A percentile compares a stretch with the other conserved stretches of the same genome.
These are phyloP conservation scores for Tephrocybe sp. DNA, from an alignment of 768 basidiomycete species.

Conservation along the genomic window DNA sequence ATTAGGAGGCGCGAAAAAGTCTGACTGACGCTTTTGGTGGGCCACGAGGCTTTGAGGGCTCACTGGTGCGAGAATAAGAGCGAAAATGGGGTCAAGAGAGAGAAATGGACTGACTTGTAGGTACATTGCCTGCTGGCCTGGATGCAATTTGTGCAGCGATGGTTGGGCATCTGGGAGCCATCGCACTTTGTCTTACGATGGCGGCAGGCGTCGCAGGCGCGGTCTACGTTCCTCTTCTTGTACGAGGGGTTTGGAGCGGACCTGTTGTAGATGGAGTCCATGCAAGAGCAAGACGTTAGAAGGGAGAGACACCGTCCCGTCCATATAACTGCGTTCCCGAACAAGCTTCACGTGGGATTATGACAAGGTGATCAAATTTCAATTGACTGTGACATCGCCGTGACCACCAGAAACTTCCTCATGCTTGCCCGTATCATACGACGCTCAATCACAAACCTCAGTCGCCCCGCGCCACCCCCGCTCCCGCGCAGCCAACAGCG, in stretches of 20 bases:
- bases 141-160: conserved; percentile 58
- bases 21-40: conserved; percentile 64
- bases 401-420: background rate
- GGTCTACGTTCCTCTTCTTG: conserved; percentile 48
- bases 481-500: conserved; percentile 76
- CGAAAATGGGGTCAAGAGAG: background rate
- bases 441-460: conserved; percentile 27
- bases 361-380: conserved; percentile 3
- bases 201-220: conserved; percentile 62
- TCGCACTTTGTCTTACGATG: conserved; percentile 62
- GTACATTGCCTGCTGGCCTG: conserved; percentile 54
- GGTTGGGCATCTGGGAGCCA: conserved; percentile 49
- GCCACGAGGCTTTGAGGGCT: conserved; percentile 62
- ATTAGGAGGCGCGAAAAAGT: background rate
- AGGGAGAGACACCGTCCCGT: conserved; percentile 4
- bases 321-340: conserved; percentile 14
- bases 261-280: conserved; percentile 7
- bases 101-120: conserved; percentile 47
- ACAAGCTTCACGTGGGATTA: conserved; percentile 13
- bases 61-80: conserved; percentile 33
- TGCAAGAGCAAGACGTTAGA: conserved; percentile 12
- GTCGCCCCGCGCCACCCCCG: conserved; percentile 70
- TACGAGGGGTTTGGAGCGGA: conserved; percentile 9
- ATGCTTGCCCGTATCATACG: conserved; percentile 3
- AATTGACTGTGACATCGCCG: no score